A percentile compares a stretch with the other conserved stretches of the same genome.
Evolutionary conservation across 2,329 filamentous ascomycete genomes (phyloP).

Genomic region (Sphaerulina musiva): DNA sequence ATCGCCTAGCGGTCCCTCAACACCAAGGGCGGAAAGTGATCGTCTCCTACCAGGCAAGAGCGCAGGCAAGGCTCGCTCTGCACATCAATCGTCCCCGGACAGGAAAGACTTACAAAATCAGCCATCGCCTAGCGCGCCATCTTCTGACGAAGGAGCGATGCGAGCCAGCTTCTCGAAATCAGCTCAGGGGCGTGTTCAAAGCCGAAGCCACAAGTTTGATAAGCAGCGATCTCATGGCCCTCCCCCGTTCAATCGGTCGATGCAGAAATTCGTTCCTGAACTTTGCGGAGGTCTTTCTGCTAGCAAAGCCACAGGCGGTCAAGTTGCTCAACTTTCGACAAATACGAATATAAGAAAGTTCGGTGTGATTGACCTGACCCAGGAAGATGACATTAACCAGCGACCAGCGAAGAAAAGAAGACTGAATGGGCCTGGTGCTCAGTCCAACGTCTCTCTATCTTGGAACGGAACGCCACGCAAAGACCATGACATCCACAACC

Average conservation of each 20-base stretch:
- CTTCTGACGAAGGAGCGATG: not conserved
- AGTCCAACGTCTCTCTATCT: not conserved
- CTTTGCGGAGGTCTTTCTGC: not conserved
- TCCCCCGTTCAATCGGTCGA: not conserved
- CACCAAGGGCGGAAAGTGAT: not conserved
- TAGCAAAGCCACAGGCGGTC: not conserved
- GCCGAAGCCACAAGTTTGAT: not conserved
- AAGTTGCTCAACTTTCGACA: not conserved
- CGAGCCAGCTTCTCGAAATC: not conserved
- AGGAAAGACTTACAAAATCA: too few species aligned
- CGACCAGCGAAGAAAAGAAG: not conserved
- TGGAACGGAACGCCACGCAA: not conserved
- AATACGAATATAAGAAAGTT: not conserved
- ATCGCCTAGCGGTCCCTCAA: not conserved
- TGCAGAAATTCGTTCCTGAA: not conserved
- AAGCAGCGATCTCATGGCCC: not conserved
- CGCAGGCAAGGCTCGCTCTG: not conserved
- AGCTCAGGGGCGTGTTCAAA: not conserved
- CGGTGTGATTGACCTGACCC: not conserved
- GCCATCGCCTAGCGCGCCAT: too few species aligned
- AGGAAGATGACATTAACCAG: not conserved
- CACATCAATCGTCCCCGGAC: not conserved
- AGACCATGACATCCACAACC: not conserved
- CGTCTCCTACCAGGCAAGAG: not conserved
- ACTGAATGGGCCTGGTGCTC: not conserved